phyloP scores from a whole-genome alignment of 805 yeast genomes.

The Hanseniaspora pseudoguilliermondii region DNA sequence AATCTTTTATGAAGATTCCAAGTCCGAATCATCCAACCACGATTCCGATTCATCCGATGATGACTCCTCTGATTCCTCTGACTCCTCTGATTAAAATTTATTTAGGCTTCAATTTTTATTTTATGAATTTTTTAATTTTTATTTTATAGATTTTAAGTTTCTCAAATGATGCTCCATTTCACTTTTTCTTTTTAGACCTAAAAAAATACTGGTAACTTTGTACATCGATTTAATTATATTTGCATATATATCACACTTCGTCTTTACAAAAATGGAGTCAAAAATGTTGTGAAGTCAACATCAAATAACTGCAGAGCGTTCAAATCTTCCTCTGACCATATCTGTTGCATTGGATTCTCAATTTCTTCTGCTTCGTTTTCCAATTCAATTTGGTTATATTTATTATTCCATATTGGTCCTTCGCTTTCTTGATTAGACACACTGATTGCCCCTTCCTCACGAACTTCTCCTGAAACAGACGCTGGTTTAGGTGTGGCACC shows the following conservation, averaged over 20 bases:
- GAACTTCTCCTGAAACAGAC: not conserved
- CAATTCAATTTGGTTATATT: not conserved
- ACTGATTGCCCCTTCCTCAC: not conserved
- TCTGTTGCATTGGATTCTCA: not conserved
- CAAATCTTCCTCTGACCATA: slow-evolving; percentile 9
- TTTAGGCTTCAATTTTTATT: not conserved
- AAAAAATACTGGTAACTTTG: too few relatives aligned
- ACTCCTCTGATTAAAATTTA: not conserved
- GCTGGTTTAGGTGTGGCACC: slow-evolving; percentile 3
- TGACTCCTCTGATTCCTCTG: not conserved
- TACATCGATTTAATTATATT: too few relatives aligned
- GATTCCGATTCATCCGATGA: not conserved
- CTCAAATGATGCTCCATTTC: not conserved
- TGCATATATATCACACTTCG: not conserved
- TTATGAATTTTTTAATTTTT: not conserved
- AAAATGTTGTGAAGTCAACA: slow-evolving; percentile 11
- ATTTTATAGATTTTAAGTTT: not conserved
- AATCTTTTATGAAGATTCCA: slow-evolving; percentile 24
- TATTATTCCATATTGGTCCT: not conserved
- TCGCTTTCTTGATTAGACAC: not conserved
- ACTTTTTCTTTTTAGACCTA: too few relatives aligned
- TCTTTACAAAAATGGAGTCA: slow-evolving; percentile 9
- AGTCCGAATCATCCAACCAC: slow-evolving; percentile 9
- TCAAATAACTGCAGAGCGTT: slow-evolving; percentile 10
- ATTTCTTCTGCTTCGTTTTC: not conserved